Evolutionary conservation across 306 rosid species (phyloP), one percentile per base, ranked within the genome.

Genomic region (Quercus berberidifolia): DNA sequence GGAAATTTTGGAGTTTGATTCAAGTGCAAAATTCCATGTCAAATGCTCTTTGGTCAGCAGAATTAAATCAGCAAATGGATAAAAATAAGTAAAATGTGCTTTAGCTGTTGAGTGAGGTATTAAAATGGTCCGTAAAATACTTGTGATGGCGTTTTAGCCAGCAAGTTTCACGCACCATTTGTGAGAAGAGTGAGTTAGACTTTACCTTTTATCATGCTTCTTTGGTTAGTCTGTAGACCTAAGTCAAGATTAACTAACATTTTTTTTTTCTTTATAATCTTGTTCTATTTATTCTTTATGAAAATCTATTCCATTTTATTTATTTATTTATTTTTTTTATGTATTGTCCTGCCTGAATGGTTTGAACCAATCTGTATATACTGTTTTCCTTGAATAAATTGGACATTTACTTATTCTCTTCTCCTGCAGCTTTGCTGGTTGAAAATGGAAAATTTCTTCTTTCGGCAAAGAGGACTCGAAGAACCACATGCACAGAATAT

Each of bases 371-470:
- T n/a, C 52, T 7, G 38, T 82, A 10, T 6, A 8, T 20, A 58
- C 71, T 30, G 43, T 7, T 67, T 54, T 43, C 21, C 20, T 49
- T 43, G 28, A 19, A 68, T 68, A 35, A 65, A 68, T 26, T 68
- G 72, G 54, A 35, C 49, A 35, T 67, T 19, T 30, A 35, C 21
- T 69, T 23, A 21, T 75, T 56, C 63, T 56, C 67, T 52, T 56
- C 7, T 55, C 71, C 79, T 78, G 88, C 91, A 93, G 98, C 88
- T 81, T 87, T 93, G 88, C 85, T 91, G 33, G 98, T 90, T 78
- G 98, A 93, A 74, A 93, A 91, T 84, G 98, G 98, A 73, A 93
- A 93, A 49, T 93, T 93, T 85, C 98, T 93, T 76, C 97, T 93
- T 56, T 93, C 98, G 72, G 98, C 98, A 20, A 93, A 91, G 89